Percentiles rank a stretch among this genome's conserved stretches.
These are phyloP conservation scores for Avena insularis DNA, from an alignment of 176 grass and related monocot species.

Conservation along the genomic window DNA sequence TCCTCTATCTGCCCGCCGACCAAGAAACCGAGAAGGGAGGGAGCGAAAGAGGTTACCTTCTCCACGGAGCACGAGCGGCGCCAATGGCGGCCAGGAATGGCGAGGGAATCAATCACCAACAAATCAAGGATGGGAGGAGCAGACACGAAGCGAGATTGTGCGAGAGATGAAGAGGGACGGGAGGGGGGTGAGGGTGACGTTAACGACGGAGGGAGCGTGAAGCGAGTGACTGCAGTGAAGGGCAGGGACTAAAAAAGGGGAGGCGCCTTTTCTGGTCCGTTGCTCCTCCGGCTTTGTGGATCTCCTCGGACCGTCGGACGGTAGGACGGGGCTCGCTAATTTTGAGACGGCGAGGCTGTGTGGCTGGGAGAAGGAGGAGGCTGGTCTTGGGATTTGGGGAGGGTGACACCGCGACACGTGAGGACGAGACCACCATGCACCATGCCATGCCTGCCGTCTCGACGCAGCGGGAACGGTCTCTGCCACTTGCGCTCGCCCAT, in stretches of 20 bases:
- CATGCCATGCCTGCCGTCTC: not conserved
- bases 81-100: constrained; percentile 28
- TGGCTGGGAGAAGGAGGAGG: constrained; percentile 22
- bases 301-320: not conserved
- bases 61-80: not conserved
- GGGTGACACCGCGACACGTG: constrained; percentile 40
- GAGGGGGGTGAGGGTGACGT: constrained; percentile 44
- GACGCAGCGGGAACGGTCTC: not conserved
- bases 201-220: constrained; percentile 47
- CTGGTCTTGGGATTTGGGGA: not conserved
- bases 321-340: constrained; percentile 28
- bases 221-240: constrained; percentile 35
- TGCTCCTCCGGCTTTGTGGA: not conserved
- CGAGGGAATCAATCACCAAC: constrained; percentile 14
- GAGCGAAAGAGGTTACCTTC: not conserved
- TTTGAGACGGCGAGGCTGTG: constrained; percentile 36
- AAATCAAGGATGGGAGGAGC: not conserved
- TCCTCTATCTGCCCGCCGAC: too few species aligned
- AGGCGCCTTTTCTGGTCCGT: not conserved
- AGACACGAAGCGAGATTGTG: too few species aligned
- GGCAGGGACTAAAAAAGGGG: constrained; percentile 30
- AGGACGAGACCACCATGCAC: constrained; percentile 7
- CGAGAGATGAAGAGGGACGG: constrained; percentile 3
- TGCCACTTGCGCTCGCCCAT: constrained; percentile 33
- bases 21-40: not conserved